Conservation (phyloP, 2,329 filamentous ascomycete genomes). For the Gremmenia infestans region DNA sequence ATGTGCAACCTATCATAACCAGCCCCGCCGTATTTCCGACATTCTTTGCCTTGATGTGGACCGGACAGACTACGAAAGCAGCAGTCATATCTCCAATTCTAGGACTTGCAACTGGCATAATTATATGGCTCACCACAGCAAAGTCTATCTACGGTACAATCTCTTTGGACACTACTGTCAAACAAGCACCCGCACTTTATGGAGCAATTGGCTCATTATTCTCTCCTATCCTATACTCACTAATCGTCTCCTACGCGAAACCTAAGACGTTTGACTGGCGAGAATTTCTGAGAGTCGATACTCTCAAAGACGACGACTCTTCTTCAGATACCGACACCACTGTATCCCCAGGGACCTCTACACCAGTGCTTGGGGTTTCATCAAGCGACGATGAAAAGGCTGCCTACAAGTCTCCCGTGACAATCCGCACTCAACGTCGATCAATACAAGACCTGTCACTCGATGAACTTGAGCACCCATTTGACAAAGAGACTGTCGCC, state of each 20-base stretch:
- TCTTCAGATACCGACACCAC: too few relatives aligned
- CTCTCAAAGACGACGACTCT: slow-evolving; percentile 34
- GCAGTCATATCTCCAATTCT: slow-evolving; percentile 46
- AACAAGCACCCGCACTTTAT: slow-evolving; percentile 46
- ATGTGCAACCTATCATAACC: slow-evolving; percentile 13
- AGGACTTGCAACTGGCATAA: slow-evolving; percentile 46
- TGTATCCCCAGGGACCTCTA: too few relatives aligned
- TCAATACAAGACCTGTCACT: slow-evolving; percentile 13
- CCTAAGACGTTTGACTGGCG: slow-evolving; percentile 41
- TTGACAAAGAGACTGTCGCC: slow-evolving; percentile 33
- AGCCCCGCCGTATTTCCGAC: slow-evolving; percentile 29
- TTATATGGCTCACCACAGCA: slow-evolving; percentile 48
- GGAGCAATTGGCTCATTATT: slow-evolving; percentile 46
- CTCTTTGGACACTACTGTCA: slow-evolving; percentile 43
- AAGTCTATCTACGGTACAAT: slow-evolving; percentile 43
- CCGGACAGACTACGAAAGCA: slow-evolving; percentile 41
- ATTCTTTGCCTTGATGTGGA: slow-evolving; percentile 33
- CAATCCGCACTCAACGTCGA: too few relatives aligned
- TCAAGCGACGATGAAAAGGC: too few relatives aligned
- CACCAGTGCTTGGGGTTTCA: too few relatives aligned
- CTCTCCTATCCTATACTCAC: slow-evolving; percentile 39
- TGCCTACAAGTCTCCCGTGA: too few relatives aligned
- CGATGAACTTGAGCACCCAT: slow-evolving; percentile 41
- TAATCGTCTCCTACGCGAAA: slow-evolving; percentile 41
- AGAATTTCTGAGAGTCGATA: slow-evolving; percentile 40